Base-by-base conservation (phyloP, 1,284 basidiomycete species). In the Cystobasidium pallidum region DNA sequence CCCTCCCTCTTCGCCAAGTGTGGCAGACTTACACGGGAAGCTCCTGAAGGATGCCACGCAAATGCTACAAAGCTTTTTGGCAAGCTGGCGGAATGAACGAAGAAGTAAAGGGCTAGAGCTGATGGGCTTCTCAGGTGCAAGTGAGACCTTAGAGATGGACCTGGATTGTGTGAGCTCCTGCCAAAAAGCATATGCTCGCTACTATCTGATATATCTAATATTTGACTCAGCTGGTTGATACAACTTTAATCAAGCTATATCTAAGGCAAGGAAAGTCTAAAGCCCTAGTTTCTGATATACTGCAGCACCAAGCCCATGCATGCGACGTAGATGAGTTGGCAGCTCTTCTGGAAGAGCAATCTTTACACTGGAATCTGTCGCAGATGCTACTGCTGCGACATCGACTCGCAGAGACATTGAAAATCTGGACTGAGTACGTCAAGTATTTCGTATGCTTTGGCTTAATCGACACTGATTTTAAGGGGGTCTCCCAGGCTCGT, bases 171-270 rank as follows among this genome's bases (percentile, higher is more conserved):
- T 67, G 47, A 11, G 66, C 19, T 1, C 17, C 30, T 26, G 13
- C 13, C 13, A 6, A n/a, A n/a, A n/a, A n/a, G 6, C 36, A 39
- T 39, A 39, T 39, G 7, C 13, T 39, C 13, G 6, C 13, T 28
- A 10, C 8, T 30, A 66, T 6, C 4, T 6, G 6, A 24, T 13
- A 30, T 13, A 26, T 34, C 2, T 26, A 39, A 7, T 49, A 3
- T 26, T 11, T 54, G 51, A 66, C 26, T 21, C 76, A 91, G 88
- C 85, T 89, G 45, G 87, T 94, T 28, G 92, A 94, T 77, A 94
- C 91, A 0, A 88, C 89, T 0, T 85, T 94, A 0, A 88, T 86
- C 19, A 89, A 89, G 78, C 82, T 94, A 8, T 86, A 89, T 30
- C 87, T 88, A 0, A 84, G 86, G 70, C 82, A 45, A n/a, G 32